Evolutionary conservation across 2,329 filamentous ascomycete genomes (phyloP).

Genomic region (Trichoderma pleuroti): DNA sequence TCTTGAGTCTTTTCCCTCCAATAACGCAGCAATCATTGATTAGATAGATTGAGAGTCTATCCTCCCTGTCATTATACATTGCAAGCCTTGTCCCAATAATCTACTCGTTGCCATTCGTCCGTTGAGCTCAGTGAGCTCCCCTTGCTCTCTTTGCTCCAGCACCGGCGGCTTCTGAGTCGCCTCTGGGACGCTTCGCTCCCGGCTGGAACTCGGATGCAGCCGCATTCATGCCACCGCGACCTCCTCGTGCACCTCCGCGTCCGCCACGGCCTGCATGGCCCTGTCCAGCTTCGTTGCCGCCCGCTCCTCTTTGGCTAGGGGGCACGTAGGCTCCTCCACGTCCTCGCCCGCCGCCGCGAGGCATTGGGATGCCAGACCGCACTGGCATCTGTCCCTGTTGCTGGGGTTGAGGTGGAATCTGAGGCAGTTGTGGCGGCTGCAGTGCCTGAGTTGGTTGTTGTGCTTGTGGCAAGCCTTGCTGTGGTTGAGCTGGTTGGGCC

Average conservation of each 20-base stretch:
- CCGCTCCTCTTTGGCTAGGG: slow-evolving; percentile 36
- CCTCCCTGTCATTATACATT: slow-evolving; percentile 17
- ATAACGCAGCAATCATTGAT: slow-evolving; percentile 1
- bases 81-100: neutral
- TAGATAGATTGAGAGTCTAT: slow-evolving; percentile 3
- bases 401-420: slow-evolving; percentile 24
- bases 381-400: slow-evolving; percentile 24
- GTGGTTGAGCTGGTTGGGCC: slow-evolving; percentile 18
- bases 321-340: slow-evolving; percentile 38
- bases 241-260: slow-evolving; percentile 42
- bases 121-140: slow-evolving; percentile 35
- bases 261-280: slow-evolving; percentile 34
- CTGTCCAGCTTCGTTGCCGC: slow-evolving; percentile 34
- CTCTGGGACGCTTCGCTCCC: slow-evolving; percentile 55
- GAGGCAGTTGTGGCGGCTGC: slow-evolving; percentile 21
- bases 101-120: neutral
- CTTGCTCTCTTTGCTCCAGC: slow-evolving; percentile 43
- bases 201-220: slow-evolving; percentile 54
- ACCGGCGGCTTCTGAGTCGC: slow-evolving; percentile 44
- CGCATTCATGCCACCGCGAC: slow-evolving; percentile 47
- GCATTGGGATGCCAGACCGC: slow-evolving; percentile 41
- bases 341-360: slow-evolving; percentile 40
- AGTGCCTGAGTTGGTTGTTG: slow-evolving; percentile 23
- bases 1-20: neutral
- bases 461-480: slow-evolving; percentile 14